Evolutionary conservation across 805 yeast genomes (phyloP).

Genomic region (Cyberlindnera maritima): DNA sequence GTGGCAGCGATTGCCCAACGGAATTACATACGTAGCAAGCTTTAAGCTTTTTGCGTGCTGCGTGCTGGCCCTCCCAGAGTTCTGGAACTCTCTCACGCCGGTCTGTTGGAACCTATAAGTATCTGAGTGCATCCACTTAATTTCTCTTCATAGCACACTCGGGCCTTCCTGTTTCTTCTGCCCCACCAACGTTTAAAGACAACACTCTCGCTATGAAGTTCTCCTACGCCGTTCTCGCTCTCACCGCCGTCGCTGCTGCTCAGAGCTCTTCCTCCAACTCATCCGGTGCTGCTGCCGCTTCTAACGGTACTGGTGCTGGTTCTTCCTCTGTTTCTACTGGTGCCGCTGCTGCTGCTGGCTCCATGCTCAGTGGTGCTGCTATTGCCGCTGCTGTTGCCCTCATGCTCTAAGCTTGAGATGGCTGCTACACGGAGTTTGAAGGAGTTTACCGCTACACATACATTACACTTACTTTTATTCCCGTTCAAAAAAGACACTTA

Average conservation of each 20-base stretch:
- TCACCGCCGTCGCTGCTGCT: constrained; percentile 3
- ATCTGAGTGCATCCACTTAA: background rate
- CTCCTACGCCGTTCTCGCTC: background rate
- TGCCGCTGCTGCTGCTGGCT: constrained; percentile 18
- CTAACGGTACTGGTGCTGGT: constrained; percentile 5
- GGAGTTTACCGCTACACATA: background rate
- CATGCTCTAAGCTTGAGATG: constrained; percentile 7
- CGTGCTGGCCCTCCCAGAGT: background rate
- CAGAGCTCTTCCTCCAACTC: constrained; percentile 6
- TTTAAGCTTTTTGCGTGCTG: background rate
- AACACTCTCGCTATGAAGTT: constrained; percentile 6
- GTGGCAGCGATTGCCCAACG: background rate
- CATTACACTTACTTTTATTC: background rate
- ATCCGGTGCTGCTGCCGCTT: constrained; percentile 9
- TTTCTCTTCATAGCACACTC: background rate
- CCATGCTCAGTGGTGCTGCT: constrained; percentile 16
- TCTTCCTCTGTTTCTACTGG: constrained; percentile 18
- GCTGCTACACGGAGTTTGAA: background rate
- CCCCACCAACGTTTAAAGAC: background rate
- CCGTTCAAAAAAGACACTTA: background rate
- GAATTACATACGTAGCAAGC: background rate
- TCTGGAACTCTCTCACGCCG: background rate
- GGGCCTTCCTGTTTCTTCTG: background rate
- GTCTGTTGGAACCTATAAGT: background rate
- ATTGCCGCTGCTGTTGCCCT: constrained; percentile 24